phyloP scores from a whole-genome alignment of 2,329 filamentous ascomycete genomes.

The Talaromyces pinophilus region DNA sequence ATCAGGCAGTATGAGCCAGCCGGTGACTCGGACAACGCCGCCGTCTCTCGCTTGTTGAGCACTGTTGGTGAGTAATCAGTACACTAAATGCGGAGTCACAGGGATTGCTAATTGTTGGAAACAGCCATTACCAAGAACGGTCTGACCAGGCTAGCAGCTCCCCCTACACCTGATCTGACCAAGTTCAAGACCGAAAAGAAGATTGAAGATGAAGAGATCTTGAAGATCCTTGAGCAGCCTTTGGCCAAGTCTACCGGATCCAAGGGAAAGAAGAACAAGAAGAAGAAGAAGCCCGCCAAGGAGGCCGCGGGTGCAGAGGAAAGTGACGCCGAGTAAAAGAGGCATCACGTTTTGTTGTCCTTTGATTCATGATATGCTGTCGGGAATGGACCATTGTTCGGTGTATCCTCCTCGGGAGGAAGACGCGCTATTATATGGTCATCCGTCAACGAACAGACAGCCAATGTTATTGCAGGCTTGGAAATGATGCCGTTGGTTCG shows the following conservation, averaged over 20 bases:
- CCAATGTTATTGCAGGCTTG: conserved; percentile 13
- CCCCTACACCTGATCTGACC: conserved; percentile 72
- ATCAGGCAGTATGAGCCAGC: conserved; percentile 95
- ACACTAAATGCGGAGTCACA: conserved; percentile 12
- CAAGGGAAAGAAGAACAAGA: conserved; percentile 87
- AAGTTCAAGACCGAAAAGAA: conserved; percentile 96
- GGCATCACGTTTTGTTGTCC: conserved; percentile 24
- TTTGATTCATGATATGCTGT: conserved; percentile 20
- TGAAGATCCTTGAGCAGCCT: conserved; percentile 85
- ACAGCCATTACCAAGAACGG: conserved; percentile 97
- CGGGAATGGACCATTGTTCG: not conserved
- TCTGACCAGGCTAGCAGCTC: conserved; percentile 77
- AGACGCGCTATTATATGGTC: not conserved
- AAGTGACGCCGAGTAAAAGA: conserved; percentile 43
- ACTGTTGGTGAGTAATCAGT: conserved; percentile 73
- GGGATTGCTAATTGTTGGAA: conserved; percentile 30
- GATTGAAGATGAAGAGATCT: conserved; percentile 87
- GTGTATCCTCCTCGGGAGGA: conserved; percentile 4
- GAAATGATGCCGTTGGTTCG: conserved; percentile 5
- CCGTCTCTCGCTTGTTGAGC: conserved; percentile 83
- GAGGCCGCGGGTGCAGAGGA: conserved; percentile 45
- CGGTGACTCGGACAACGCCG: conserved; percentile 83
- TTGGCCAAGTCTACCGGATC: conserved; percentile 58
- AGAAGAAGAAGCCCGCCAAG: conserved; percentile 68
- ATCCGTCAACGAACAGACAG: conserved; percentile 9